phyloP scores from a whole-genome alignment of 164 flowering plant species.

The Sedum album region DNA sequence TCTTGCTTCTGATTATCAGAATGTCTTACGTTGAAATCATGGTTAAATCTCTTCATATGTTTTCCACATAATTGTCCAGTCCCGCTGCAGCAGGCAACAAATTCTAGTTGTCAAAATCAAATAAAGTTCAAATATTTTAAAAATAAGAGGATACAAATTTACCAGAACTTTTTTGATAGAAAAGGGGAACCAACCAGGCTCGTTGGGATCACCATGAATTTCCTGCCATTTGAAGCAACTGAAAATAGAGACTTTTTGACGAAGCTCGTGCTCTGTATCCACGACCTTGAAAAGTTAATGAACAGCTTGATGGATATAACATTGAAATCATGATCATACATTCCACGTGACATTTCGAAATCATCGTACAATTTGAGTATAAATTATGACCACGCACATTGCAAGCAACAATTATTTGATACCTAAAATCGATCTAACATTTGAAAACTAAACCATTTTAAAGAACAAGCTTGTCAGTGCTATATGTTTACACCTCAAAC shows the following conservation, averaged over 20 bases:
- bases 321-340: no score
- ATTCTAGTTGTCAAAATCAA: neutral
- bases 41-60: constrained; percentile 58
- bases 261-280: constrained; percentile 98
- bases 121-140: no score
- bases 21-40: constrained; percentile 70
- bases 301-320: neutral
- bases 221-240: constrained; percentile 35
- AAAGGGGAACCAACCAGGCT: constrained; percentile 31
- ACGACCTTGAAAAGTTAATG: constrained; percentile 38
- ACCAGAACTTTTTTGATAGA: neutral
- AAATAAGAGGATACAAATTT: no score
- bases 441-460: no score
- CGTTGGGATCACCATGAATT: constrained; percentile 28
- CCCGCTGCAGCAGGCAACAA: constrained; percentile 55
- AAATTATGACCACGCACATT: no score
- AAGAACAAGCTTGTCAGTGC: no score
- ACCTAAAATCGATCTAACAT: no score
- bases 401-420: no score
- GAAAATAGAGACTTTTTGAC: constrained; percentile 73
- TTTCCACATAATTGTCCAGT: constrained; percentile 62
- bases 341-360: no score
- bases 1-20: neutral
- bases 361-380: no score
- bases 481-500: no score